Percentiles rank a stretch among this genome's conserved stretches.
Conservation (phyloP, 208 protist species). For the Lotmaria passim region DNA sequence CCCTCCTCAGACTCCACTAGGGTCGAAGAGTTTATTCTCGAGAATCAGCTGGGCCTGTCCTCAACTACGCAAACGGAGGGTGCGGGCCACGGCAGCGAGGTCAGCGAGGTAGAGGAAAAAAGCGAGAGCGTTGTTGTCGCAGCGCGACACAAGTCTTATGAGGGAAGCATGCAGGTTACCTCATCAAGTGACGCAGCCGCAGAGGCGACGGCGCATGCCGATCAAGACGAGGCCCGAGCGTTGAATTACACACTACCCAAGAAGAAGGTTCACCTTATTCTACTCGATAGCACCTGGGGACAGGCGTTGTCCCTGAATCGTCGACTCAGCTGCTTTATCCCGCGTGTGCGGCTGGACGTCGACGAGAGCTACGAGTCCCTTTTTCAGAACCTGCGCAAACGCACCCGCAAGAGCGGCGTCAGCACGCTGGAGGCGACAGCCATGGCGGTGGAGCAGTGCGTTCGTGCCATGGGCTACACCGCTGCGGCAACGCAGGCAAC, state of each 20-base stretch:
- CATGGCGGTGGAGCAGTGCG: slow-evolving; percentile 79
- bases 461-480: slow-evolving; percentile 38
- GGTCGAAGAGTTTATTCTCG: slow-evolving; percentile 27
- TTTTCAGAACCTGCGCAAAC: slow-evolving; percentile 74
- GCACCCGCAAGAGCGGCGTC: slow-evolving; percentile 70
- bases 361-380: slow-evolving; percentile 58
- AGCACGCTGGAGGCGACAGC: slow-evolving; percentile 83
- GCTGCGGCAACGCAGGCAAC: slow-evolving; percentile 14
- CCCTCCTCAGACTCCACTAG: slow-evolving; percentile 32
- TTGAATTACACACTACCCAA: background rate
- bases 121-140: background rate
- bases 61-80: background rate
- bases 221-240: background rate
- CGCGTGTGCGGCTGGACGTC: slow-evolving; percentile 64
- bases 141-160: background rate
- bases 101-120: background rate
- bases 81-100: background rate
- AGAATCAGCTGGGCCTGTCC: slow-evolving; percentile 5
- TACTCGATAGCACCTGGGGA: slow-evolving; percentile 84
- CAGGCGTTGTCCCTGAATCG: slow-evolving; percentile 81
- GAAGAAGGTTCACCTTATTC: slow-evolving; percentile 58
- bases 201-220: background rate
- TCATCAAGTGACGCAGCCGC: background rate
- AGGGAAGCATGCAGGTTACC: background rate
- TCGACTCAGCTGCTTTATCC: slow-evolving; percentile 59